Conservation (phyloP, 2,329 filamentous ascomycete genomes). For the Aspergillus tamarii region DNA sequence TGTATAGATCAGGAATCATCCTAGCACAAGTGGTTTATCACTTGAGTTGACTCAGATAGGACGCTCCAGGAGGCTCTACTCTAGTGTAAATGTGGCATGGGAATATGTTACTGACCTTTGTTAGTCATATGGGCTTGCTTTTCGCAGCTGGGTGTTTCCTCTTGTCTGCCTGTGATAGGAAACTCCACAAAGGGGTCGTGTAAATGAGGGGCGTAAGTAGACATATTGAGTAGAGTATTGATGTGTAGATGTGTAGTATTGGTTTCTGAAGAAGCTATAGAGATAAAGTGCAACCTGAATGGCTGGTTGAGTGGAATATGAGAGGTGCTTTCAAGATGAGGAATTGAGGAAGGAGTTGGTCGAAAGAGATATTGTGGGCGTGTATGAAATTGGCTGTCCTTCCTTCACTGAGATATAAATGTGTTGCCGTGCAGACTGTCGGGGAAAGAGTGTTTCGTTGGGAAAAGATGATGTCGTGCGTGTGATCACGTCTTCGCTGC, state of each 20-base stretch:
- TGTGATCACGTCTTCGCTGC: neutral
- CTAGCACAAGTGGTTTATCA: neutral
- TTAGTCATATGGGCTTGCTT: neutral
- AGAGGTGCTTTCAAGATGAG: constrained; percentile 3
- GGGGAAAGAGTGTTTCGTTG: neutral
- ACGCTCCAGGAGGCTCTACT: neutral
- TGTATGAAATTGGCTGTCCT: neutral
- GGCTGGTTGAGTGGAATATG: neutral
- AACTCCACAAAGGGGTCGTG: constrained; percentile 12
- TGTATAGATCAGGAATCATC: neutral
- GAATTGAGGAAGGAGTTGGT: neutral
- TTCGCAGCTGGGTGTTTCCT: neutral
- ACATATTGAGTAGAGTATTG: neutral
- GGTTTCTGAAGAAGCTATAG: constrained; percentile 1
- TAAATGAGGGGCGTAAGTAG: neutral
- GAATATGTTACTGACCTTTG: neutral
- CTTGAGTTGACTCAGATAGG: neutral
- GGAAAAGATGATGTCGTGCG: constrained; percentile 5
- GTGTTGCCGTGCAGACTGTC: neutral
- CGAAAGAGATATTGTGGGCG: neutral
- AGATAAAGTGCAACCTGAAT: constrained; percentile 4
- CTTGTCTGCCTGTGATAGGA: neutral
- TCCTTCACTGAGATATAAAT: neutral
- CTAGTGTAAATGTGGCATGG: too few relatives aligned
- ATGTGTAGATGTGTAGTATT: neutral